These are phyloP conservation scores for Gastrolobium bilobum DNA, from an alignment of 306 rosid species.

Conservation along the genomic window DNA sequence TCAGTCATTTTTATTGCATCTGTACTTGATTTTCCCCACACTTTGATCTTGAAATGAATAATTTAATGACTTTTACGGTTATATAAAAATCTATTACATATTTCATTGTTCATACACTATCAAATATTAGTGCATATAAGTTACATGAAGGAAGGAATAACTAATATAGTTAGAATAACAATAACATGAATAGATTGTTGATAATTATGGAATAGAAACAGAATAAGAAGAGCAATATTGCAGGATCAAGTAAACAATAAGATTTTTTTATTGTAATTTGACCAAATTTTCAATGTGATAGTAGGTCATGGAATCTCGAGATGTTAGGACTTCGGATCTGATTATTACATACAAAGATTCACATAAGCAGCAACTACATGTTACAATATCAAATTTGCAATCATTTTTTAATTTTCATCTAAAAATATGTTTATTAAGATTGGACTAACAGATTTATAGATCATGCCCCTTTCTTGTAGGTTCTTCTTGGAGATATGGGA, in stretches of 20 bases:
- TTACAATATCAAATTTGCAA: neutral
- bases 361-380: neutral
- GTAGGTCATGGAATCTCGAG: neutral
- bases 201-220: neutral
- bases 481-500: conserved; percentile 66
- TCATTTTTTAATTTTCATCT: neutral
- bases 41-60: neutral
- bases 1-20: conserved; percentile 24
- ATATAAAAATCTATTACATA: neutral
- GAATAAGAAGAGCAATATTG: conserved; percentile 15
- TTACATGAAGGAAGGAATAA: neutral
- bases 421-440: conserved; percentile 6
- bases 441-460: neutral
- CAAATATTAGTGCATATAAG: neutral
- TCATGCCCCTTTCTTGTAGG: conserved; percentile 44
- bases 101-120: neutral
- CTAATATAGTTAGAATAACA: neutral
- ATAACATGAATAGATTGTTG: neutral
- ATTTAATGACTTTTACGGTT: neutral
- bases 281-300: neutral
- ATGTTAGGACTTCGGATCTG: neutral
- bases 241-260: neutral
- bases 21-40: neutral
- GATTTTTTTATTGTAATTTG: conserved; percentile 6
- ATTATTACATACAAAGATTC: neutral